Base-by-base conservation (phyloP, 177 flowering plant species). In the Vitis hybrid region DNA sequence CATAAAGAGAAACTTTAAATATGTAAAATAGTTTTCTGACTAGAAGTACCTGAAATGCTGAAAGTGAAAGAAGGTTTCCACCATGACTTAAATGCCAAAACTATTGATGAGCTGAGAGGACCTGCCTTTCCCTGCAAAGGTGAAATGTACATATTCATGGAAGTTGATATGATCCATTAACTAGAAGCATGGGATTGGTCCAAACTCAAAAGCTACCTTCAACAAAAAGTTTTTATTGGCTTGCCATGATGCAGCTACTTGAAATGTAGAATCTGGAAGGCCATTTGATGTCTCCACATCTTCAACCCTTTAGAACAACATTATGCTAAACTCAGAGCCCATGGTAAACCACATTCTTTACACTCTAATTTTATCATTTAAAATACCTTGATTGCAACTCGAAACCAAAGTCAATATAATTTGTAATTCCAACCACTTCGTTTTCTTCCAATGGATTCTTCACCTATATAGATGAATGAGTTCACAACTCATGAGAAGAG, bases 41-140 rank as follows among this genome's bases (percentile, higher is more conserved):
- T 51, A 68, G 60, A 53, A 18, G 22, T 81, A 95, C 98, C 97
- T 82, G 98, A 89, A 74, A 92, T 71, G 78, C 82, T 89, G 75
- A 88, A 83, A 38, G 97, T 89, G 77, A 95, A 95, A 14, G 98
- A 81, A 79, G 99, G 99, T 78, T 90, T 92, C 99, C 99, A 95
- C 99, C 97, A 95, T 65, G 99, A 95, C 84, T 92, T 92, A 80
- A 95, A 89, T 66, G 94, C 95, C 75, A 95, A 73, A 66, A 89
- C 86, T 65, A 90, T 19, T 47, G 97, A 79, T 15, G 97, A 92
- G 80, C 90, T 83, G 4, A 78, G 80, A 83, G 97, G 90, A 49
- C 99, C 93, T 20, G 84, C 54, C 84, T 95, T 95, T 28, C 92
- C 99, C 99, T 95, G 82, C 49, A 78, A 65, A 79, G 8, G 65